Evolutionary conservation across 1,284 basidiomycete species (phyloP), one percentile per base, ranked within the genome.

Genomic region (Afroboletus lepidellus): DNA sequence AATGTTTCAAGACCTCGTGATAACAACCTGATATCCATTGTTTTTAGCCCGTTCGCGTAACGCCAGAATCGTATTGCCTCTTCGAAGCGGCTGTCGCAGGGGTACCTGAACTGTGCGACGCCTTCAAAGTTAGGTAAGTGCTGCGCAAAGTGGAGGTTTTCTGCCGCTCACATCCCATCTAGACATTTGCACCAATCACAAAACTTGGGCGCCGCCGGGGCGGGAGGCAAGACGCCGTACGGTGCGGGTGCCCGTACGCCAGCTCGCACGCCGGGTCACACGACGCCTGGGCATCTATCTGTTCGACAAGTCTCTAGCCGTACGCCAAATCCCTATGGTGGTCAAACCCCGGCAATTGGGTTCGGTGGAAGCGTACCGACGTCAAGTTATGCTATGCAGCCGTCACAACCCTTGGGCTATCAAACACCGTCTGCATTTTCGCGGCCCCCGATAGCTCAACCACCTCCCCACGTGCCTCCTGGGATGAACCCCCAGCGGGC

Each of bases 101-200:
- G 51, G 92, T 98, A 23, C 85, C 90, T 1, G 92, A 95, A 71
- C 75, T 98, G 3, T 96, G 94, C 60, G 93, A 97, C 67, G 94
- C 94, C 16, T 98, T 98, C 84, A 97, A 97, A 83, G 84, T 92
- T 64, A 78, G 90, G 82, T 90, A 71, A 64, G 80, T 57, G 21
- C n/a, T 15, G 8, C 8, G 27, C 38, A 1, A 15, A 21, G 36
- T 27, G 16, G 4, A 25, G 32, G 23, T 32, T 39, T 53, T 60
- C 11, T 54, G 51, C 61, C 27, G 54, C 58, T 54, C 36, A 58
- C 47, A 33, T 15, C 24, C 32, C 52, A 11, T 53, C 38, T 54
- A 87, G 88, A 57, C 90, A 92, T 71, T 74, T 87, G 36, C 87
- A 90, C 58, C 87, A 91, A 64, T 88, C 88, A 20, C 87, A 90